These are phyloP conservation scores for Heterobasidion parviporum DNA, from an alignment of 1,284 basidiomycete genomes.

Conservation along the genomic window DNA sequence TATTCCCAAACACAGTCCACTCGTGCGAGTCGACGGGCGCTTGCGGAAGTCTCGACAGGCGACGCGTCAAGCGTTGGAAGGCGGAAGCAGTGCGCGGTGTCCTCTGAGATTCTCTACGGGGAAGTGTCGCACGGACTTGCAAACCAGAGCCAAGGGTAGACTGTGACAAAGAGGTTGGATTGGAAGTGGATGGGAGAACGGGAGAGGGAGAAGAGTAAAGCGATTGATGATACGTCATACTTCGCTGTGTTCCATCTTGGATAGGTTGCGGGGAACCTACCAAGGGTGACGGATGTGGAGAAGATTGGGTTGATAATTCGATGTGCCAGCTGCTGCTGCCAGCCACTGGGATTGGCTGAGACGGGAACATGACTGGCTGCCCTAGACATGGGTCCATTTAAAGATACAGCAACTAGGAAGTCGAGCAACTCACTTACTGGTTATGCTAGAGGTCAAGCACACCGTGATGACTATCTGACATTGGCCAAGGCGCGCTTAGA, in stretches of 20 bases:
- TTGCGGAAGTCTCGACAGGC: not conserved
- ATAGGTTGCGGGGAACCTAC: not conserved
- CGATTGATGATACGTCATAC: not conserved
- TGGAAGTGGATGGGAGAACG: not conserved
- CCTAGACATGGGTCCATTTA: too few species aligned
- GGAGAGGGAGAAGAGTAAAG: not conserved
- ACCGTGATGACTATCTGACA: too few species aligned
- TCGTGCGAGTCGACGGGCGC: constrained; percentile 15
- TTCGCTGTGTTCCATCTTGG: not conserved
- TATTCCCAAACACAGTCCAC: constrained; percentile 66
- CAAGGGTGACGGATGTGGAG: not conserved
- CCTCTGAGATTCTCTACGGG: not conserved
- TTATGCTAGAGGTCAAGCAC: too few species aligned
- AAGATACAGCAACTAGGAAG: too few species aligned
- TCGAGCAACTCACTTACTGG: too few species aligned
- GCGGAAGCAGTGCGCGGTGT: constrained; percentile 3
- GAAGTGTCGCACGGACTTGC: not conserved
- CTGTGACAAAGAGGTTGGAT: not conserved
- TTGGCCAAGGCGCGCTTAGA: too few species aligned
- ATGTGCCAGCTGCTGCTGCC: not conserved
- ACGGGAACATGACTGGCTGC: too few species aligned
- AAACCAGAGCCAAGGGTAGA: not conserved
- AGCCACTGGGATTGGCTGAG: not conserved
- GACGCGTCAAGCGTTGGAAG: constrained; percentile 2
- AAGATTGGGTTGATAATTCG: not conserved